A percentile compares a stretch with the other conserved stretches of the same genome.
Evolutionary conservation across 2,329 filamentous ascomycete genomes (phyloP).

Genomic region (Botrytis squamosa): DNA sequence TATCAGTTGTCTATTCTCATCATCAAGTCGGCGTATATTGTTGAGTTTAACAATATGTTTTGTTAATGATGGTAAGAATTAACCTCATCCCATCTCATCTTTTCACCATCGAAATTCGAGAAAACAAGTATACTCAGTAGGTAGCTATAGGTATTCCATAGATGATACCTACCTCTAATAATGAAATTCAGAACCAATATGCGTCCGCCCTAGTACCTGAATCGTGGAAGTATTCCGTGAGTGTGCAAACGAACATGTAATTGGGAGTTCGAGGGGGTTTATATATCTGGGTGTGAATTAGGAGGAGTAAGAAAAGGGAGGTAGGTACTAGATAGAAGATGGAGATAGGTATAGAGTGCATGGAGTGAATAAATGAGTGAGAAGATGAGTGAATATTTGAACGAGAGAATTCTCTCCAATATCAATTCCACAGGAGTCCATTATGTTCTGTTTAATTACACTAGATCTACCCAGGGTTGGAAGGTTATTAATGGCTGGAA

Average conservation of each 20-base stretch:
- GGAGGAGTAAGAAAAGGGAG: not conserved
- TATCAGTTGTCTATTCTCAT: too few species aligned
- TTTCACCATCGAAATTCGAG: not conserved
- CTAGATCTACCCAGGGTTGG: not conserved
- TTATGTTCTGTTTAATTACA: not conserved
- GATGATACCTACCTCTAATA: not conserved
- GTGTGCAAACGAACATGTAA: not conserved
- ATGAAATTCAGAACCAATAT: too few species aligned
- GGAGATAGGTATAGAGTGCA: not conserved
- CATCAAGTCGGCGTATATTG: too few species aligned
- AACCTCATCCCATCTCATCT: not conserved
- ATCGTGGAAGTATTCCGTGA: rapidly evolving
- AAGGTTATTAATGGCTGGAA: not conserved
- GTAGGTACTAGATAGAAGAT: too few species aligned
- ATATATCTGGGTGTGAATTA: not conserved
- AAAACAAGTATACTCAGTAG: rapidly evolving
- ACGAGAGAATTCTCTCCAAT: not conserved
- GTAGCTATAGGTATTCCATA: not conserved
- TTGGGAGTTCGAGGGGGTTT: not conserved
- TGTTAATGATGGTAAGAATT: not conserved
- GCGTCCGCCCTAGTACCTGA: not conserved
- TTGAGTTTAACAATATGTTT: too few species aligned
- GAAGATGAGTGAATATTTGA: not conserved
- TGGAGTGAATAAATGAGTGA: not conserved
- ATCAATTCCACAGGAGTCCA: not conserved